Evolutionary conservation across 495 filamentous ascomycete species (phyloP).

Genomic region (Tricharina praecox): DNA sequence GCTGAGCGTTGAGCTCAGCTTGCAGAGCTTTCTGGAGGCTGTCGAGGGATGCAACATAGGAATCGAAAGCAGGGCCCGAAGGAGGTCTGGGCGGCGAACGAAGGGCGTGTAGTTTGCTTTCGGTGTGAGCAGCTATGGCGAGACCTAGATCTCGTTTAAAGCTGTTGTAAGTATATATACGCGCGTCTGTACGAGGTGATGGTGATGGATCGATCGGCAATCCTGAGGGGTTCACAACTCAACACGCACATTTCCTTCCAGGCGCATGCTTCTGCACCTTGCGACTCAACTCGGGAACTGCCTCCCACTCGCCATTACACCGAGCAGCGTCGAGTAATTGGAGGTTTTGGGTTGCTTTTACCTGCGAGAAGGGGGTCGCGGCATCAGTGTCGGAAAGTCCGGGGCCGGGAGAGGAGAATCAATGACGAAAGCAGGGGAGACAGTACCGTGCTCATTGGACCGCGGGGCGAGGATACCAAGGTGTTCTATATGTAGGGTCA

Average conservation of each 20-base stretch:
- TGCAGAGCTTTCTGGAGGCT: slow-evolving; percentile 16
- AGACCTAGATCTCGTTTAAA: slow-evolving; percentile 17
- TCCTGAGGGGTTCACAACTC: slow-evolving; percentile 4
- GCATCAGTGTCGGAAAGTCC: neutral
- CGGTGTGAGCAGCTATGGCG: slow-evolving; percentile 16
- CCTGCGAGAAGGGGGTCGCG: slow-evolving; percentile 24
- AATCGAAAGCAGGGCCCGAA: slow-evolving; percentile 13
- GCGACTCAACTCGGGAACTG: slow-evolving; percentile 71
- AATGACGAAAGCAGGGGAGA: no score
- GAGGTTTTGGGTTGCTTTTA: slow-evolving; percentile 66
- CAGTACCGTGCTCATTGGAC: slow-evolving; percentile 5
- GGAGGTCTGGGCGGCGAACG: slow-evolving; percentile 12
- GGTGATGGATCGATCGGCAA: no score
- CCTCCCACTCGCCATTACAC: slow-evolving; percentile 74
- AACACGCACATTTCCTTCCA: slow-evolving; percentile 55
- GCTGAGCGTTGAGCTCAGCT: slow-evolving; percentile 12
- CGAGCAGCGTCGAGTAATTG: slow-evolving; percentile 67
- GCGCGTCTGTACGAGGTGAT: no score
- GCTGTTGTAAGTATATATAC: slow-evolving; percentile 3
- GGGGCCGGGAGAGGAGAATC: no score
- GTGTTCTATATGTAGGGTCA: neutral
- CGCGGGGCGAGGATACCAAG: neutral
- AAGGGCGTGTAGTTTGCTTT: slow-evolving; percentile 15
- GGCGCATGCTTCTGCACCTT: slow-evolving; percentile 91
- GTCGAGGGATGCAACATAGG: slow-evolving; percentile 22